These are phyloP conservation scores for Smallanthus sonchifolius DNA, from an alignment of 129 eudicot species.

Conservation along the genomic window DNA sequence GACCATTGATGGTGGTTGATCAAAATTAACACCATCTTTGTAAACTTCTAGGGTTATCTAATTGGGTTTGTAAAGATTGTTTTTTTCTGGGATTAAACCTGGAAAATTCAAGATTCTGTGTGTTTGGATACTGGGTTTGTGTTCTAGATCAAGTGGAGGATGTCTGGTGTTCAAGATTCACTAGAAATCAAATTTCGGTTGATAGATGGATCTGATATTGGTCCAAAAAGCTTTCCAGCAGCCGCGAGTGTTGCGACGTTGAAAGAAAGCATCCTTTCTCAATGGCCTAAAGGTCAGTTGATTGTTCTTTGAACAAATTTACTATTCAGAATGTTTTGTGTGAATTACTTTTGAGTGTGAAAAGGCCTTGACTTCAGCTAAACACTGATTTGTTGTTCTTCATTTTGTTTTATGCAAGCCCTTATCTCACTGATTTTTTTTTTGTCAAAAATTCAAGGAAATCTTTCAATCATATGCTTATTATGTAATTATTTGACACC, in stretches of 20 bases:
- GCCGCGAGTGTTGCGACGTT: constrained; percentile 5
- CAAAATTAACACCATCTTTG: constrained; percentile 17
- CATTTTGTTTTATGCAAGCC: not conserved
- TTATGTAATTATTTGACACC: too few relatives aligned
- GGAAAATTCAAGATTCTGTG: constrained; percentile 22
- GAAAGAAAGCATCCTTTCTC: too few relatives aligned
- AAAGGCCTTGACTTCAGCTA: not conserved
- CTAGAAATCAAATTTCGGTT: constrained; percentile 71
- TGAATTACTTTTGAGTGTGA: not conserved
- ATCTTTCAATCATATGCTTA: too few relatives aligned
- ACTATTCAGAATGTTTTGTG: not conserved
- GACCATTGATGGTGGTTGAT: constrained; percentile 25
- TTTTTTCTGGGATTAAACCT: constrained; percentile 12
- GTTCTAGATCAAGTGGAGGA: constrained; percentile 25
- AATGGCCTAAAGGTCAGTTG: too few relatives aligned
- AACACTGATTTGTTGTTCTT: not conserved
- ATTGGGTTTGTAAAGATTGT: constrained; percentile 7
- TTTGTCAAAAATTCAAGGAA: not conserved
- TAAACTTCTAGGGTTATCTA: constrained; percentile 22
- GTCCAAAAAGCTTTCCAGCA: constrained; percentile 71
- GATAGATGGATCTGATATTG: constrained; percentile 76
- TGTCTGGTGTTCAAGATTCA: constrained; percentile 71
- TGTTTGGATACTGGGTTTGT: constrained; percentile 19
- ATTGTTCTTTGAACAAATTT: too few relatives aligned
- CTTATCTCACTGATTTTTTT: not conserved